Evolutionary conservation across 805 yeast species (phyloP).

Genomic region (Starmerella powellii): DNA sequence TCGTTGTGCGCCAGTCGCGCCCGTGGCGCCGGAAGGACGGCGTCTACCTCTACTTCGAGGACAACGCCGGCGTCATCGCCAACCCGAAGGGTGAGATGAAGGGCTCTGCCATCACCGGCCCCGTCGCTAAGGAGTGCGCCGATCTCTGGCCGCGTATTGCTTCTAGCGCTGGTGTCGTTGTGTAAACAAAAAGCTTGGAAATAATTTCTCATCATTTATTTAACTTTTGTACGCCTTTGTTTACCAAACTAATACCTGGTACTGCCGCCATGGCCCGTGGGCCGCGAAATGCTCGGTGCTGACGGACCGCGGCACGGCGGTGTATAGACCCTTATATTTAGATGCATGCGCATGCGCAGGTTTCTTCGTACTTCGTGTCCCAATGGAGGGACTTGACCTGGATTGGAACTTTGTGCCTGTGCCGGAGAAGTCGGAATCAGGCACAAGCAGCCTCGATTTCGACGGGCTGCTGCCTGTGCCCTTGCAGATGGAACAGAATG

Average conservation of each 20-base stretch:
- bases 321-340: too few relatives aligned
- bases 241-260: not conserved
- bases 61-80: slow-evolving; percentile 99
- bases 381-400: slow-evolving; percentile 15
- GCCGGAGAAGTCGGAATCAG: slow-evolving; percentile 31
- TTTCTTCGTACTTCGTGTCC: not conserved
- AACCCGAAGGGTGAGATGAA: slow-evolving; percentile 99
- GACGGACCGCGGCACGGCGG: too few relatives aligned
- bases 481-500: slow-evolving; percentile 40
- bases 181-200: slow-evolving; percentile 38
- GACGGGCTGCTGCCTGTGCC: slow-evolving; percentile 32
- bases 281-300: too few relatives aligned
- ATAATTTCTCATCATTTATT: slow-evolving; percentile 3
- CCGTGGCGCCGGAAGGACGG: slow-evolving; percentile 99
- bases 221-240: not conserved
- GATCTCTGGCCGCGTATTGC: slow-evolving; percentile 99
- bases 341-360: not conserved
- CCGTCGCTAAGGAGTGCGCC: slow-evolving; percentile 99
- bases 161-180: slow-evolving; percentile 99
- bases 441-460: slow-evolving; percentile 32
- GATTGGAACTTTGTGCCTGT: slow-evolving; percentile 30
- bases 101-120: slow-evolving; percentile 99
- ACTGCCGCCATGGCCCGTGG: not conserved
- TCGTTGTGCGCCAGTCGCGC: slow-evolving; percentile 97
- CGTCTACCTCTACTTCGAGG: slow-evolving; percentile 98